Evolutionary conservation across 2,329 filamentous ascomycete species (phyloP).

Genomic region (Dryadomyces quercivorus): DNA sequence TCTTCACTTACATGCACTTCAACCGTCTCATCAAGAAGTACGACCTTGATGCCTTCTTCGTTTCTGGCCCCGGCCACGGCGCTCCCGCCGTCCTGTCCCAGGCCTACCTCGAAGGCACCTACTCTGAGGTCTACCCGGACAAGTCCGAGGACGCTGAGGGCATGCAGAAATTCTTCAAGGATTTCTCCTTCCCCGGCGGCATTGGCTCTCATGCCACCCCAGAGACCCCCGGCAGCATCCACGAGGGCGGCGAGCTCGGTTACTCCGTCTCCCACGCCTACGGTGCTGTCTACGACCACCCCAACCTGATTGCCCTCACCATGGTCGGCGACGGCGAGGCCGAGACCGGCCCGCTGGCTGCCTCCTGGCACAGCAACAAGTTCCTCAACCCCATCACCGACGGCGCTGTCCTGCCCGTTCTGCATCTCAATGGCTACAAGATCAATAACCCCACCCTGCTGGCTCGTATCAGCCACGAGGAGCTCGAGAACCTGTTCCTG

Average conservation of each 20-base stretch:
- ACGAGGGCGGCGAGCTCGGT: slow-evolving; percentile 73
- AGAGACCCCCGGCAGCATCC: slow-evolving; percentile 64
- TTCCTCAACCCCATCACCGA: slow-evolving; percentile 71
- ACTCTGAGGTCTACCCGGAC: slow-evolving; percentile 65
- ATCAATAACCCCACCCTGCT: slow-evolving; percentile 71
- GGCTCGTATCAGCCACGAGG: slow-evolving; percentile 60
- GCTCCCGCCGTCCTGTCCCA: slow-evolving; percentile 66
- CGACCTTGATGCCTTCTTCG: slow-evolving; percentile 57
- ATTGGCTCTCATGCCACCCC: slow-evolving; percentile 69
- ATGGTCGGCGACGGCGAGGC: slow-evolving; percentile 73
- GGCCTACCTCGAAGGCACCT: slow-evolving; percentile 65
- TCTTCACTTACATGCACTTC: slow-evolving; percentile 73
- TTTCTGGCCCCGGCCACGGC: slow-evolving; percentile 68
- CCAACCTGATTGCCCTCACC: slow-evolving; percentile 60
- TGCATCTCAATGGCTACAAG: slow-evolving; percentile 76
- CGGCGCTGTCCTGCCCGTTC: slow-evolving; percentile 63
- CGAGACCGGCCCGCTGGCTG: slow-evolving; percentile 70
- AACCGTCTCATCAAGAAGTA: slow-evolving; percentile 75
- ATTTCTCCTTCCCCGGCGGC: slow-evolving; percentile 71
- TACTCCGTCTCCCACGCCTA: slow-evolving; percentile 73
- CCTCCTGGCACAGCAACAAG: slow-evolving; percentile 73
- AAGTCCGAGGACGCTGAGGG: slow-evolving; percentile 58
- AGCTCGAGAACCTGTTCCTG: slow-evolving; percentile 55
- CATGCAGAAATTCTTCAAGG: slow-evolving; percentile 67
- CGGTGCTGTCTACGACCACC: slow-evolving; percentile 63